Conservation (phyloP, 1,284 basidiomycete species). For the Gomphus bonarii region DNA sequence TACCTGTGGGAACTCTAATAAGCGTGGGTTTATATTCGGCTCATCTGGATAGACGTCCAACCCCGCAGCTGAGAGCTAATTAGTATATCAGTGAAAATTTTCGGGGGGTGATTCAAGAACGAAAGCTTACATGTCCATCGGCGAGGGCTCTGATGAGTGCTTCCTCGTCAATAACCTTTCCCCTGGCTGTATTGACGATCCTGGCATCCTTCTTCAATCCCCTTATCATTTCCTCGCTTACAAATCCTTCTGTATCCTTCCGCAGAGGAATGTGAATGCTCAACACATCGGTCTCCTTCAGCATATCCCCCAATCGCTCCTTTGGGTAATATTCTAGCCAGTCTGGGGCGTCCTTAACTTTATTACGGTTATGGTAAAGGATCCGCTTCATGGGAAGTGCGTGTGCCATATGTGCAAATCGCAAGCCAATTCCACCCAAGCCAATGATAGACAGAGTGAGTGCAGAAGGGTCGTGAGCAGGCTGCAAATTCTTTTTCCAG, state of each 20-base stretch:
- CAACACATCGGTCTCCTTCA: slow-evolving; percentile 71
- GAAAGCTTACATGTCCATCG: slow-evolving; percentile 63
- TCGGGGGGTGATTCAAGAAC: neutral
- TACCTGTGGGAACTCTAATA: slow-evolving; percentile 73
- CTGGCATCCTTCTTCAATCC: slow-evolving; percentile 73
- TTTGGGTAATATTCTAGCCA: slow-evolving; percentile 68
- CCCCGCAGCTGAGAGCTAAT: slow-evolving; percentile 70
- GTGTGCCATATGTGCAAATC: slow-evolving; percentile 56
- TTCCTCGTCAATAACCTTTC: slow-evolving; percentile 82
- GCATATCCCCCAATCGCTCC: slow-evolving; percentile 58
- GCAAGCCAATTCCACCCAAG: slow-evolving; percentile 80
- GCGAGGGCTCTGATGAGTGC: slow-evolving; percentile 79
- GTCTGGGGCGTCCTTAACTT: slow-evolving; percentile 45
- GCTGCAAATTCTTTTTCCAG: slow-evolving; percentile 44
- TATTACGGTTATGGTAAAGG: slow-evolving; percentile 70
- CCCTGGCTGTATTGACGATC: slow-evolving; percentile 85
- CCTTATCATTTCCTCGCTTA: slow-evolving; percentile 72
- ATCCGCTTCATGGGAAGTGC: slow-evolving; percentile 76
- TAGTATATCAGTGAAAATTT: neutral
- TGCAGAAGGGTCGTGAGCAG: slow-evolving; percentile 67
- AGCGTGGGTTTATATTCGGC: slow-evolving; percentile 71
- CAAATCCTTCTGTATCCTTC: slow-evolving; percentile 63
- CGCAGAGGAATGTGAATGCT: slow-evolving; percentile 67
- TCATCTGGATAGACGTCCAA: slow-evolving; percentile 89
- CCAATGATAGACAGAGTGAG: slow-evolving; percentile 81